A percentile compares a stretch with the other conserved stretches of the same genome.
phyloP scores from a whole-genome alignment of 2,329 filamentous ascomycete genomes.

The Didymella lethalis region DNA sequence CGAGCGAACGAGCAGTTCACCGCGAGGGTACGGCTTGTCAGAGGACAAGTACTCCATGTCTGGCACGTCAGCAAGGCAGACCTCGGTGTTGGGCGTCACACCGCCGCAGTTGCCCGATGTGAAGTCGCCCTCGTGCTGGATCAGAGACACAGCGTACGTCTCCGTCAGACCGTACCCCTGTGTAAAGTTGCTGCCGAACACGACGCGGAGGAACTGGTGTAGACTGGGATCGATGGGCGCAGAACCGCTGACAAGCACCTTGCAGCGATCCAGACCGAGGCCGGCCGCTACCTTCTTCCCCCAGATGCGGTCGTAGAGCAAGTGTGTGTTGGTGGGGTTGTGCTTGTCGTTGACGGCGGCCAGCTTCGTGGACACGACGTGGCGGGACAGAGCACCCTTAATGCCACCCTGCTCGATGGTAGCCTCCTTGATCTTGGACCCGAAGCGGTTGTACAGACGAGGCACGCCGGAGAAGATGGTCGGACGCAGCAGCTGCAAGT shows the following conservation, averaged over 20 bases:
- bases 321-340: slow-evolving; percentile 79
- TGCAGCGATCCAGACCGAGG: slow-evolving; percentile 77
- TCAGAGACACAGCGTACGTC: slow-evolving; percentile 79
- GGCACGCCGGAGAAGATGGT: slow-evolving; percentile 89
- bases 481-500: slow-evolving; percentile 85
- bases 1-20: slow-evolving; percentile 85
- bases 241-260: slow-evolving; percentile 83
- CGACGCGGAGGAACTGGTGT: slow-evolving; percentile 86
- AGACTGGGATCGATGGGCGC: slow-evolving; percentile 89
- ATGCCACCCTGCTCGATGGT: slow-evolving; percentile 82
- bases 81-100: slow-evolving; percentile 71
- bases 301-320: slow-evolving; percentile 87
- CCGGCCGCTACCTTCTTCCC: slow-evolving; percentile 84
- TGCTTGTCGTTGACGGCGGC: slow-evolving; percentile 75
- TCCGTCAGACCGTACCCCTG: slow-evolving; percentile 97
- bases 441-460: slow-evolving; percentile 89
- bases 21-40: slow-evolving; percentile 88
- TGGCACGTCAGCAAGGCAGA: slow-evolving; percentile 84
- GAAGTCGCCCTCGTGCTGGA: slow-evolving; percentile 76
- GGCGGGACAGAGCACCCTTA: slow-evolving; percentile 80
- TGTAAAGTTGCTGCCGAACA: slow-evolving; percentile 77
- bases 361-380: slow-evolving; percentile 80
- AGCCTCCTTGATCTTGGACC: slow-evolving; percentile 77
- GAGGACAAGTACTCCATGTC: slow-evolving; percentile 92
- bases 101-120: slow-evolving; percentile 82